Evolutionary conservation across 352 stramenopile genomes (phyloP), one percentile per base, ranked within the genome.

Genomic region (Aphanomyces stellatus): DNA sequence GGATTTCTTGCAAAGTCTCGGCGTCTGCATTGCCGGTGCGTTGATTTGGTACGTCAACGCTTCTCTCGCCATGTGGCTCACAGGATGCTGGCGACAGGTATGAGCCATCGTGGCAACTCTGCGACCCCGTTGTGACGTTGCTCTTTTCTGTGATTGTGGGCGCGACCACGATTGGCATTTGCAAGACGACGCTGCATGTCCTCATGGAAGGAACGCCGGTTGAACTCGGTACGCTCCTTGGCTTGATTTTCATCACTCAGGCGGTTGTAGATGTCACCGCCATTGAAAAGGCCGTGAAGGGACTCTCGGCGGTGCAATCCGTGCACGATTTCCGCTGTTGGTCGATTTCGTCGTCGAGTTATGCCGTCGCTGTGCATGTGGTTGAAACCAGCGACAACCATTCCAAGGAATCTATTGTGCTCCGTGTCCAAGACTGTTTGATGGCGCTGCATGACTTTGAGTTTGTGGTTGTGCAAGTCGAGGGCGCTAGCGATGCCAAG

Each of bases 321-420:
- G 91, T 98, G 27, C 96, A 99, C 76, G 94, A 99, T 72, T 74
- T 99, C n/a, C 96, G 98, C 74, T 88, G 99, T 49, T 99, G 97
- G 97, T 91, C 81, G 42, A 85, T 99, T 53, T 97, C 91, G 0
- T 82, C 98, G 40, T 90, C 93, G 3, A 65, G 88, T 35, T 84
- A 82, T 22, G 83, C 88, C 4, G 77, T 98, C 22, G 97, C 89
- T 59, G 91, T 98, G n/a, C 96, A 99, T 72, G 73, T 91, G 37
- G 53, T 71, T 30, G 70, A 17, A 24, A 37, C 6, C 0, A 22
- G 30, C 5, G 30, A 30, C 25, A 1, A 22, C 3, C 10, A 2
- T 2, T 19, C 25, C 2, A 42, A 34, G 19, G 55, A 51, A 40
- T 41, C 42, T n/a, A 11, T 67, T 10, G 30, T 56, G 7, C 24